phyloP scores from a whole-genome alignment of 345 rosid species.

The Erodium maritimum region DNA sequence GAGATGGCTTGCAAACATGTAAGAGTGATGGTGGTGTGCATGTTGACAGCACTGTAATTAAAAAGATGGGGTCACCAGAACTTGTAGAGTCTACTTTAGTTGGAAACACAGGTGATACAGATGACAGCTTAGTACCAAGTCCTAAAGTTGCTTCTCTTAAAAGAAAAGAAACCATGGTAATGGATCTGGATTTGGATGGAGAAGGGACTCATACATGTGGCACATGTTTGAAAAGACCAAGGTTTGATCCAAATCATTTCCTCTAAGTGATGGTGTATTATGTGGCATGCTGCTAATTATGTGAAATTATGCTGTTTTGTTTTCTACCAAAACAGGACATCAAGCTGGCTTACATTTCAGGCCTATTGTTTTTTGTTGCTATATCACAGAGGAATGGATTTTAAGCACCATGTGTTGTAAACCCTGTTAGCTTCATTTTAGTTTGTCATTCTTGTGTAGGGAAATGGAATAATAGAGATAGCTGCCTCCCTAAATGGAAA shows the following conservation, averaged over 20 bases:
- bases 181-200: constrained; percentile 11
- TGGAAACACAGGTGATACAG: constrained; percentile 7
- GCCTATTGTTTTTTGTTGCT: not conserved
- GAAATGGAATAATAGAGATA: too few species aligned
- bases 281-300: not conserved
- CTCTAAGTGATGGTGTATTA: not conserved
- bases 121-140: constrained; percentile 17
- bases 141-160: constrained; percentile 12
- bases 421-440: not conserved
- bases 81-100: constrained; percentile 5
- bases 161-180: constrained; percentile 25
- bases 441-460: not conserved
- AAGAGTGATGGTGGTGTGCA: constrained; percentile 12
- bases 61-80: constrained; percentile 14
- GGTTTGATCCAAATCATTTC: constrained; percentile 23
- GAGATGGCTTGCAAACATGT: constrained; percentile 12
- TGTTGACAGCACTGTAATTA: constrained; percentile 5
- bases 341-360: not conserved
- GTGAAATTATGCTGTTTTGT: not conserved
- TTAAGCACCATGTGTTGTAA: not conserved
- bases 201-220: constrained; percentile 20
- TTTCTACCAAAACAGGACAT: not conserved
- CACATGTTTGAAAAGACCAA: constrained; percentile 27
- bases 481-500: not conserved
- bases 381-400: not conserved